Base-by-base conservation (phyloP, 2,329 filamentous ascomycete genomes). In the Alternaria triticimaculans region DNA sequence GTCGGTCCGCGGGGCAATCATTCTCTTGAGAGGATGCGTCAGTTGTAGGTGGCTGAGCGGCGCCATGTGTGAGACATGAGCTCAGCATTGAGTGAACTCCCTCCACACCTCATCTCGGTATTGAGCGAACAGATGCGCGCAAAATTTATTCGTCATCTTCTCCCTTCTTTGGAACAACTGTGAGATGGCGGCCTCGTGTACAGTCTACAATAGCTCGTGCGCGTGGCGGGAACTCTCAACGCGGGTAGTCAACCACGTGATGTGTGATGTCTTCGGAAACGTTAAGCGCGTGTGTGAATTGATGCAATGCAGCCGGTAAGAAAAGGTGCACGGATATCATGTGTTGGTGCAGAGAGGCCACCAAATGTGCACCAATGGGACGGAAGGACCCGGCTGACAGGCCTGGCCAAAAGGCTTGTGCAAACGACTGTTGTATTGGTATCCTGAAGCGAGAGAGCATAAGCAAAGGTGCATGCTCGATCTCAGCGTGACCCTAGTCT, bases 391-490 rank as follows among this genome's bases (percentile, higher is more conserved):
- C 60, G 49, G 43, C 55, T 59, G 43, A 59, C 41, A 33, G n/a
- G 49, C 18, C 43, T 54, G 44, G 45, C 33, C 18, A n/a, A 45
- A 30, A 62, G 60, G 60, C 55, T 54, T 59, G 3, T 62, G 60
- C 48, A 45, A 62, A 59, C 28, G 25, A 45, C 21, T 26, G 56
- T 62, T 62, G 55, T 43, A 62, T 62, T 62, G 20, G 37, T 53
- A 25, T 54, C 26, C 59, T 54, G 33, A 28, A 59, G 55, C 55
- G 43, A 62, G 48, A 54, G 20, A 62, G 23, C 33, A 41, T 43
- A 55, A 61, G 45, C 53, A 57, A 18, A 30, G 21, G 33, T 45
- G 48, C 53, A n/a, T 48, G 55, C 46, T 62, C 60, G n/a, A 62
- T 62, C 55, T 63, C 56, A 44, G 46, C 60, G 26, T 49, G 26